Conservation (phyloP, 1,284 basidiomycete genomes). For the Apiotrichum laibachii region DNA sequence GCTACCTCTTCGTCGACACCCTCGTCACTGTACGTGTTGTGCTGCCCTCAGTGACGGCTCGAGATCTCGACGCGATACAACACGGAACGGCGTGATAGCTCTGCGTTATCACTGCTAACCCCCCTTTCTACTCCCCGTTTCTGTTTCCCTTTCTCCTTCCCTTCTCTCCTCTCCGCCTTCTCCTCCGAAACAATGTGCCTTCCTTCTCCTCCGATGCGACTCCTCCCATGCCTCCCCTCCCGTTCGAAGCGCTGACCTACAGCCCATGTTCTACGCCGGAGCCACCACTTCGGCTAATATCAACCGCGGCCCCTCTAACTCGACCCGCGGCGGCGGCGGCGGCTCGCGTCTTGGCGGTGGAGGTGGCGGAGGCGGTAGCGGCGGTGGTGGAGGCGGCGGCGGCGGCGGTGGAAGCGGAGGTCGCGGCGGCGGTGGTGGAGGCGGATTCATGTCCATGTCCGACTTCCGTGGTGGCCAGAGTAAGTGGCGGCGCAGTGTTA, state of each 20-base stretch:
- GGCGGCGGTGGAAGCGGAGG: conserved; percentile 23
- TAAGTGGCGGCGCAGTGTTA: conserved; percentile 22
- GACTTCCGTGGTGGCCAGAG: conserved; percentile 37
- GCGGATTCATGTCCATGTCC: conserved; percentile 40
- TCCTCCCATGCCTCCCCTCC: no score
- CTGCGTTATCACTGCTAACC: no score
- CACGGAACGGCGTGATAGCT: no score
- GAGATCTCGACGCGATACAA: no score
- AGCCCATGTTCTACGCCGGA: conserved; percentile 37
- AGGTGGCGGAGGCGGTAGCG: conserved; percentile 13
- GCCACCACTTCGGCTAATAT: conserved; percentile 21
- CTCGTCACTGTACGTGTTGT: conserved; percentile 35
- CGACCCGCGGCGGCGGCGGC: neutral
- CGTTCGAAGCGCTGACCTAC: neutral
- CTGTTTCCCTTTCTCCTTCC: no score
- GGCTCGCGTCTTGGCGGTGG: neutral
- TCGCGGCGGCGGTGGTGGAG: conserved; percentile 25
- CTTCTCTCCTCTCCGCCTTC: no score
- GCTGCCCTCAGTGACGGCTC: neutral
- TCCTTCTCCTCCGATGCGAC: no score
- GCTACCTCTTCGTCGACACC: conserved; percentile 44
- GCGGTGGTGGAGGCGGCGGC: conserved; percentile 18
- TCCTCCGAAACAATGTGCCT: no score
- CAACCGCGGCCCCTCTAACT: conserved; percentile 3
- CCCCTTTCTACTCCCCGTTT: no score